Base-by-base conservation (phyloP, 1,284 basidiomycete genomes). In the Trametes versicolor region DNA sequence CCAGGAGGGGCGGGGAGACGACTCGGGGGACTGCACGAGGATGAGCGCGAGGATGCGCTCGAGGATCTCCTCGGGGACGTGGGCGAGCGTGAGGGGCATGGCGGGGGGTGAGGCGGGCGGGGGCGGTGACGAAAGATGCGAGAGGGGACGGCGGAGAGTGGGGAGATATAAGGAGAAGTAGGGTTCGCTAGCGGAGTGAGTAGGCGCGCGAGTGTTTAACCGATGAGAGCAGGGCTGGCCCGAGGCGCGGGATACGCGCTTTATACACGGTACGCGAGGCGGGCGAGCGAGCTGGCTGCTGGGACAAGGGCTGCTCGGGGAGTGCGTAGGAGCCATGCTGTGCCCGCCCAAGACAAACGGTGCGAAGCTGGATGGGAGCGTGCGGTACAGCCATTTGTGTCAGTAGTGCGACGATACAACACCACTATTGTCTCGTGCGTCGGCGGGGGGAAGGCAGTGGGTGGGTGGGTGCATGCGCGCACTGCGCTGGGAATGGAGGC, bases 51-150 rank as follows among this genome's bases (percentile, higher is more conserved):
- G 79, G 66, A 88, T 84, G 64, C 81, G 81, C 63, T 83, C 82
- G 61, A 87, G 76, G 66, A 88, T 78, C 71, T 88, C 87, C 77
- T 88, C 86, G 8, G 86, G 87, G 62, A 87, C 80, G 48, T 75
- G 71, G n/a, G 75, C 71, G 51, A 85, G 74, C 4, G 67, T 68
- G 49, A 62, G 41, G 50, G 57, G 58, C 70, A 72, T 71, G 50
- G 53, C 58, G 61, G 47, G 17, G 49, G 8, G 36, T 17, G 13
- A 37, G 17, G 53, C 21, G 21, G 36, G 57, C 53, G 53, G 57
- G 48, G 48, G 49, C 37, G 52, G 25, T 37, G 60, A 51, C 17
- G 65, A 55, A 43, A 39, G 57, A 25, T 7, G 52, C 34, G 51
- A 57, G 51, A 62, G 58, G 58, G 59, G 47, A 41, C 36, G 50